Evolutionary conservation across 305 asterid genomes (phyloP).

Genomic region (Solanum chacoense): DNA sequence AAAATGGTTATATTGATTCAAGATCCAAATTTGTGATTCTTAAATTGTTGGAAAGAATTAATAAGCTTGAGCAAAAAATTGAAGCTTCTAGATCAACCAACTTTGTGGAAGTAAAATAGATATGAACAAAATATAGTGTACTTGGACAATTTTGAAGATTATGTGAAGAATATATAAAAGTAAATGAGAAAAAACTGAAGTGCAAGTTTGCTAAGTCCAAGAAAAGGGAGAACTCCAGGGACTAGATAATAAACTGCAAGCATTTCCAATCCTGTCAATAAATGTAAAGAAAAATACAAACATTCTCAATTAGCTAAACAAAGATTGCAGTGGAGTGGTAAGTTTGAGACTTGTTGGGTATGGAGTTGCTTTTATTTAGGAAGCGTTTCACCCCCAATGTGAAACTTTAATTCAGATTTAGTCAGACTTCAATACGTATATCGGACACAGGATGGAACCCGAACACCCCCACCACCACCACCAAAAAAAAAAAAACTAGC

Average conservation of each 20-base stretch:
- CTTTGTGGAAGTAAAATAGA: too few relatives aligned
- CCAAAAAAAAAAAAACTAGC: neutral
- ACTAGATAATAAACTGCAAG: neutral
- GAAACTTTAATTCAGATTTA: neutral
- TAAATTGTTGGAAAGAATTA: too few relatives aligned
- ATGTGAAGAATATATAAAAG: too few relatives aligned
- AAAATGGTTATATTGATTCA: too few relatives aligned
- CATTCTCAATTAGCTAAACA: neutral
- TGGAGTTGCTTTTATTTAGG: neutral
- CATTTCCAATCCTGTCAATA: neutral
- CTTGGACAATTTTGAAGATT: neutral
- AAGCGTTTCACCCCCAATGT: neutral
- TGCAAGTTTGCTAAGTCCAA: too few relatives aligned
- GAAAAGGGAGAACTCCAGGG: too few relatives aligned
- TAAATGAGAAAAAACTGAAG: neutral
- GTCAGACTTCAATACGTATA: neutral
- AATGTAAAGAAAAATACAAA: neutral
- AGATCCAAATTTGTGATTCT: too few relatives aligned
- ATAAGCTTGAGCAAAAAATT: too few relatives aligned
- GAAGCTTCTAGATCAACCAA: too few relatives aligned
- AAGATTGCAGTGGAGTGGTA: neutral
- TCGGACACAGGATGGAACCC: neutral
- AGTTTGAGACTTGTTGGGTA: neutral
- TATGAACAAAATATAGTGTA: too few relatives aligned
- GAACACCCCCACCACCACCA: accelerated